Conservation (phyloP, 768 basidiomycete genomes). For the Tulasnella sp. region DNA sequence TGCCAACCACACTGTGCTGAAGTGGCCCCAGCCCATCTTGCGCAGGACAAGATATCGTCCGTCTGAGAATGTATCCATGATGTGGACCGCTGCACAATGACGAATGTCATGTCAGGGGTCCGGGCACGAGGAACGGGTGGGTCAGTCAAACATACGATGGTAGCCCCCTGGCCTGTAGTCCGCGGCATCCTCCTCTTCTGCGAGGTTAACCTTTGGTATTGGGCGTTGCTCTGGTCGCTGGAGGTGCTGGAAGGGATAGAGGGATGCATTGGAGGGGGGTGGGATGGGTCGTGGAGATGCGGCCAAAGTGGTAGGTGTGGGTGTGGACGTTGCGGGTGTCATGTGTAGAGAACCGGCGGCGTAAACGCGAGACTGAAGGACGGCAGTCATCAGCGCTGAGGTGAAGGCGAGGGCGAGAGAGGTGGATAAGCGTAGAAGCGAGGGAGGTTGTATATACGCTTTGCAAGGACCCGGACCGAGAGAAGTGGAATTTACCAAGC, state of each 20-base stretch:
- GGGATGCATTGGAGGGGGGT: constrained; percentile 1
- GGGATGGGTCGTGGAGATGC: constrained; percentile 10
- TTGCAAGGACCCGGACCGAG: no score
- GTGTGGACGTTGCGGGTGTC: not conserved
- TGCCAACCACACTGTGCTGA: constrained; percentile 88
- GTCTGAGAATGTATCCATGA: constrained; percentile 72
- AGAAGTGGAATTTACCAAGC: no score
- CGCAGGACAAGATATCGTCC: constrained; percentile 76
- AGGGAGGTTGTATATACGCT: no score
- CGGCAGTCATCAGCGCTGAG: constrained; percentile 12
- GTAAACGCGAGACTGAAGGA: constrained; percentile 1
- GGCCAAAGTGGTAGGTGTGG: not conserved
- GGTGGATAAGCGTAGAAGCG: no score
- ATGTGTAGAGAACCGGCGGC: not conserved
- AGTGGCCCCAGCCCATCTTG: constrained; percentile 97
- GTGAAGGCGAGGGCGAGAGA: no score
- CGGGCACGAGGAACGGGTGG: not conserved
- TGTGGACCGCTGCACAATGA: constrained; percentile 41
- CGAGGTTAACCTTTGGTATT: constrained; percentile 12
- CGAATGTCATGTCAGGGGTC: not conserved
- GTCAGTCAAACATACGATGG: constrained; percentile 22
- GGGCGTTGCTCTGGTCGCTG: not conserved
- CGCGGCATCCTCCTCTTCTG: constrained; percentile 29
- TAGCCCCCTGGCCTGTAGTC: constrained; percentile 32
- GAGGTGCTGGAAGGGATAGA: not conserved